Base-by-base conservation (phyloP, 345 rosid genomes). In the Iberis pinnata region DNA sequence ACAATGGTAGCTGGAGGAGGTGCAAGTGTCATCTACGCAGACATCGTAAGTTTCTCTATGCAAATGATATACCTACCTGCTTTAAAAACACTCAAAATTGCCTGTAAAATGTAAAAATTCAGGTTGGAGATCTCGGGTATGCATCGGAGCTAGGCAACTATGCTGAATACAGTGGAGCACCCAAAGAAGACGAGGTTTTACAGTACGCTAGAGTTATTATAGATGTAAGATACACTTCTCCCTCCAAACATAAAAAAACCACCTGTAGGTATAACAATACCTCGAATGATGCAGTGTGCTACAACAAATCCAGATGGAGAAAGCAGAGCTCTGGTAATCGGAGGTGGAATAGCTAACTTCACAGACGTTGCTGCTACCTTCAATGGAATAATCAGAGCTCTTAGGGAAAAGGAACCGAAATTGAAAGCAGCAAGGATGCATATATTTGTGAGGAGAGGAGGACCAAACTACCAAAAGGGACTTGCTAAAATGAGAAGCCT, bases 1-100 rank as follows among this genome's bases (percentile, higher is more conserved):
- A 84, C 87, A 36, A 82, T 84, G 96, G 98, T 88, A 8, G 95
- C 95, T 58, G 96, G 98, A 54, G 96, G 98, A 39, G 98, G 98
- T 68, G 98, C 98, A 58, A 88, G 96, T 70, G 98, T 92, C 76
- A 88, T 88, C 72, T 92, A 87, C 68, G 95, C 96, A 0, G 96
- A 84, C 63, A 90, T 95, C 0, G 94, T 89, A 66, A 55, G 83
- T 37, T 6, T 22, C 25, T 22, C 25, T 22, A 3, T 22, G 25
- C 25, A 22, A n/a, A n/a, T n/a, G n/a, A n/a, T n/a, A n/a, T n/a
- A n/a, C n/a, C n/a, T n/a, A n/a, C n/a, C n/a, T n/a, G n/a, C n/a
- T n/a, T n/a, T n/a, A n/a, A n/a, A n/a, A n/a, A n/a, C n/a, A n/a
- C n/a, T n/a, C n/a, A n/a, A n/a, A n/a, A n/a, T n/a, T n/a, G n/a